A percentile compares a stretch with the other conserved stretches of the same genome.
Evolutionary conservation across 768 basidiomycete genomes (phyloP).

Genomic region (Rhodotorula diobovata): DNA sequence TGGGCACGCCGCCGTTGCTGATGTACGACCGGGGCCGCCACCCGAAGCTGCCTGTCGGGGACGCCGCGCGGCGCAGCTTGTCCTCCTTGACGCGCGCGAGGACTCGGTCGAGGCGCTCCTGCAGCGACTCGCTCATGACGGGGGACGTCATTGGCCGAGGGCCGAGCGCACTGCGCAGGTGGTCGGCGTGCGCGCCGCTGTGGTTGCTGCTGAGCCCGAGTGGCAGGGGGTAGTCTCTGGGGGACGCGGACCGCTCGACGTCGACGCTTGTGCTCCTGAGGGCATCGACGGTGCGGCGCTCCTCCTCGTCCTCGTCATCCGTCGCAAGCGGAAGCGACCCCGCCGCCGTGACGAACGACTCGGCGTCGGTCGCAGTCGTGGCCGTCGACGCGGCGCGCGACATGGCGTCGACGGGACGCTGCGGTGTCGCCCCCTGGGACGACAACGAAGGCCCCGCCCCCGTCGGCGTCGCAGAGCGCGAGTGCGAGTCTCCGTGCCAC

Average conservation of each 20-base stretch:
- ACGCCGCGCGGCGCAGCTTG: constrained; percentile 12
- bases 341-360: constrained; percentile 46
- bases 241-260: background rate
- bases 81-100: constrained; percentile 48
- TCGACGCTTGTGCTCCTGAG: constrained; percentile 12
- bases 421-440: background rate
- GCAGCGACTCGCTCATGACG: constrained; percentile 42
- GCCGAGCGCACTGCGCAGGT: constrained; percentile 46
- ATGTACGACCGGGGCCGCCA: constrained; percentile 16
- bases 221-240: constrained; percentile 1
- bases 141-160: constrained; percentile 24
- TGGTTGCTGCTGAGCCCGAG: background rate
- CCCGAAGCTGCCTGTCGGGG: background rate
- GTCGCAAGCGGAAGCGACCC: background rate
- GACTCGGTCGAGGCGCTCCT: constrained; percentile 49
- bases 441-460: background rate
- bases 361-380: constrained; percentile 31
- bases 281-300: constrained; percentile 27
- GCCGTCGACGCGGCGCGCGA: constrained; percentile 16
- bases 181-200: constrained; percentile 39
- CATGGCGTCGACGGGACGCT: constrained; percentile 2
- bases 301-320: constrained; percentile 34
- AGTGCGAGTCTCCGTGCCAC: constrained; percentile 53
- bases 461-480: background rate
- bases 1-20: constrained; percentile 1